Conservation (phyloP, 1,139 yeast genomes). For the Debaryomyces nepalensis region DNA sequence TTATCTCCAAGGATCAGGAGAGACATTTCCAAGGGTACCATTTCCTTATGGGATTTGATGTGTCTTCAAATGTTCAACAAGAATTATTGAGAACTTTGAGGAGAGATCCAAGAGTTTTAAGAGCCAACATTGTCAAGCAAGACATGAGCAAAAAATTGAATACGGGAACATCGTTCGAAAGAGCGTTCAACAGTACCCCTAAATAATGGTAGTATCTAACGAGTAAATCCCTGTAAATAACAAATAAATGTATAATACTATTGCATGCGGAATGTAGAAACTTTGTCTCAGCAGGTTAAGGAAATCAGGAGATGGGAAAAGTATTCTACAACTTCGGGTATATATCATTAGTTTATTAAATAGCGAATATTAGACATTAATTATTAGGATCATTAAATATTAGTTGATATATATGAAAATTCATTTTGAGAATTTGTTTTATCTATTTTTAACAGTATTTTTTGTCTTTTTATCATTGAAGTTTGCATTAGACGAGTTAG, state of each 20-base stretch:
- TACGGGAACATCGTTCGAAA: constrained; percentile 53
- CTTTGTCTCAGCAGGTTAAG: background rate
- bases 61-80: constrained; percentile 82
- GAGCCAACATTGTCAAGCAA: constrained; percentile 74
- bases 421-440: background rate
- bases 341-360: constrained; percentile 13
- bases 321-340: too few relatives aligned
- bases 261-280: background rate
- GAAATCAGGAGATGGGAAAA: too few relatives aligned
- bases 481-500: constrained; percentile 1
- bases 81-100: constrained; percentile 81
- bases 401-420: constrained; percentile 4
- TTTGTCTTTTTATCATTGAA: constrained; percentile 11
- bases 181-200: constrained; percentile 27
- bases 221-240: constrained; percentile 10
- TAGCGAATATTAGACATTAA: constrained; percentile 15
- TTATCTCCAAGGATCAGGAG: constrained; percentile 85
- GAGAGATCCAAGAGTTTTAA: constrained; percentile 87
- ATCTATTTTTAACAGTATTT: constrained; percentile 13
- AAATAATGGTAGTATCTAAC: constrained; percentile 13
- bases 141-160: constrained; percentile 60
- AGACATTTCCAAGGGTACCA: constrained; percentile 89
- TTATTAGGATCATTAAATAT: constrained; percentile 14
- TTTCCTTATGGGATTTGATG: constrained; percentile 84
- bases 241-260: constrained; percentile 1